Conservation (phyloP, 1,284 basidiomycete species). For the Kalmanozyma brasiliensis region DNA sequence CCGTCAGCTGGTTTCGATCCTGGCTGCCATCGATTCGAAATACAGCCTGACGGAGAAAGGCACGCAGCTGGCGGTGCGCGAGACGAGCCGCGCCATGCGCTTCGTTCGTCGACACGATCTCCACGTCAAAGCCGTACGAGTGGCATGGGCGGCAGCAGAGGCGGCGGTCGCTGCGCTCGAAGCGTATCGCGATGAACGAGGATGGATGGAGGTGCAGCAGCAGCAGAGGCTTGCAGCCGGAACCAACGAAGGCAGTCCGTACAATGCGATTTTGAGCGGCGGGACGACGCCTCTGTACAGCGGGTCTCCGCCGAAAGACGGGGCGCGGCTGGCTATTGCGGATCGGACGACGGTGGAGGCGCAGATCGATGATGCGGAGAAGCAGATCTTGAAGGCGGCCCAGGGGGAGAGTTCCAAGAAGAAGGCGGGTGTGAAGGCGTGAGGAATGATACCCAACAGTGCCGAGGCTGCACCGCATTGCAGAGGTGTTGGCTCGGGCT, state of each 20-base stretch:
- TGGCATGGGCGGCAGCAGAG: conserved; percentile 46
- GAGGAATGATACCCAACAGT: background rate
- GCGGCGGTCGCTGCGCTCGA: conserved; percentile 52
- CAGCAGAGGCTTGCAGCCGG: background rate
- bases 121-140: conserved; percentile 49
- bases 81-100: conserved; percentile 39
- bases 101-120: conserved; percentile 48
- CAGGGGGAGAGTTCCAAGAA: background rate
- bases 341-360: background rate
- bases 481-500: too few species aligned
- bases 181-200: conserved; percentile 49
- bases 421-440: background rate
- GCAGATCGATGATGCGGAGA: conserved; percentile 18
- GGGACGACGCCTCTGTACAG: background rate
- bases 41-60: conserved; percentile 37
- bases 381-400: conserved; percentile 3
- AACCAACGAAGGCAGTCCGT: background rate
- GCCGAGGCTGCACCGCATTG: too few species aligned
- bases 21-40: conserved; percentile 30
- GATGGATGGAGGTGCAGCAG: conserved; percentile 24
- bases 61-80: conserved; percentile 42
- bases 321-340: conserved; percentile 8
- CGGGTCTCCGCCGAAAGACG: background rate
- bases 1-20: conserved; percentile 33
- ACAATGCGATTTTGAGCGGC: background rate